Conservation (phyloP, 1,284 basidiomycete species). For the Malassezia cuniculi region DNA sequence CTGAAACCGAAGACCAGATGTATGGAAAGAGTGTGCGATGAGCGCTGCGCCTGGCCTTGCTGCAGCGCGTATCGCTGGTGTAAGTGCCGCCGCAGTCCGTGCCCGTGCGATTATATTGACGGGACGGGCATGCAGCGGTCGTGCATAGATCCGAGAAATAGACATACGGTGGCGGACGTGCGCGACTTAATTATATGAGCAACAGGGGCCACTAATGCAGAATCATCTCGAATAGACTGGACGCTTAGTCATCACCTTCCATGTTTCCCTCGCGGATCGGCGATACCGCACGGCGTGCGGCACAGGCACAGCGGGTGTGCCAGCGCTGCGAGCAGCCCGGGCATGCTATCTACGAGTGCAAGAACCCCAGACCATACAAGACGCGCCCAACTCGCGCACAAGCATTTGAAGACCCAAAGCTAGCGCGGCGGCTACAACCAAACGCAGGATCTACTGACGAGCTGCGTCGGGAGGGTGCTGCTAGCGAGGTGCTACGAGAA, state of each 20-base stretch:
- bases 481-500: conserved; percentile 2
- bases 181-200: too few relatives aligned
- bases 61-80: too few relatives aligned
- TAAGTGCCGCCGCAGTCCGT: too few relatives aligned
- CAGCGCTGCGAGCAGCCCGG: conserved; percentile 10
- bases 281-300: background rate
- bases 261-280: conserved; percentile 12
- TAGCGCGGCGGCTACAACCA: background rate
- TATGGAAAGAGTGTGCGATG: conserved; percentile 11
- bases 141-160: too few relatives aligned
- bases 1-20: conserved; percentile 5
- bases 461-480: background rate
- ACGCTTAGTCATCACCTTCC: background rate
- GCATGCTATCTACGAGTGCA: conserved; percentile 14
- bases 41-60: too few relatives aligned
- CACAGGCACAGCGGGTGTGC: conserved; percentile 5
- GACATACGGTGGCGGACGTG: too few relatives aligned
- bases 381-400: conserved; percentile 9
- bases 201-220: too few relatives aligned
- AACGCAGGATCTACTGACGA: background rate
- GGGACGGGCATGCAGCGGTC: too few relatives aligned
- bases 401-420: conserved; percentile 5
- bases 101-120: too few relatives aligned
- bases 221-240: conserved; percentile 12
- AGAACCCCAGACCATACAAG: conserved; percentile 12